These are phyloP conservation scores for Emericellopsis terricola DNA, from an alignment of 495 filamentous ascomycete species.

Conservation along the genomic window DNA sequence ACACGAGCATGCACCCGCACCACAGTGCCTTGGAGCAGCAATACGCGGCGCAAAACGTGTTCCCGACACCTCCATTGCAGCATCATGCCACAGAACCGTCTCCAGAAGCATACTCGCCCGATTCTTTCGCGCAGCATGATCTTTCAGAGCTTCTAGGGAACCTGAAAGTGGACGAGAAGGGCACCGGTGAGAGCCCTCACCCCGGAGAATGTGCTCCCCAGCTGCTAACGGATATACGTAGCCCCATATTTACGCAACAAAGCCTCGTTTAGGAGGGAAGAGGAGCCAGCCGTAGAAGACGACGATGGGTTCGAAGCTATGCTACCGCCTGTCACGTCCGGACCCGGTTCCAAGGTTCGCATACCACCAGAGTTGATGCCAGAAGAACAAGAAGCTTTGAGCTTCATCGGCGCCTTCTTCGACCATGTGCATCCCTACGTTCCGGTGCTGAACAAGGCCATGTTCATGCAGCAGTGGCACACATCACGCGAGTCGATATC, in stretches of 20 bases:
- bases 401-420: slow-evolving; percentile 90
- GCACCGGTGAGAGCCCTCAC: slow-evolving; percentile 47
- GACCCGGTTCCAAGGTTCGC: slow-evolving; percentile 56
- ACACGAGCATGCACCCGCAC: slow-evolving; percentile 24
- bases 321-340: slow-evolving; percentile 46
- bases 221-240: slow-evolving; percentile 17
- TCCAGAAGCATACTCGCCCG: slow-evolving; percentile 35
- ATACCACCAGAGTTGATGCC: slow-evolving; percentile 95
- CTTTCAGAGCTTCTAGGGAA: slow-evolving; percentile 70
- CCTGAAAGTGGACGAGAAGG: slow-evolving; percentile 71
- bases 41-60: slow-evolving; percentile 25
- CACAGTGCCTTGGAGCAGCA: slow-evolving; percentile 31
- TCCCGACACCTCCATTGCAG: slow-evolving; percentile 34
- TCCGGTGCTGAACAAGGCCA: slow-evolving; percentile 72
- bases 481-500: slow-evolving; percentile 73
- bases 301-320: slow-evolving; percentile 45
- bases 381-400: slow-evolving; percentile 58
- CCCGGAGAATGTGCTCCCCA: background rate
- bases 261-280: slow-evolving; percentile 33
- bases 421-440: slow-evolving; percentile 86
- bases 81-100: slow-evolving; percentile 24
- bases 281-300: slow-evolving; percentile 65
- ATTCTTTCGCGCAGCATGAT: slow-evolving; percentile 50
- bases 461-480: slow-evolving; percentile 87
- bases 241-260: slow-evolving; percentile 79